These are phyloP conservation scores for Xylogone sp. DNA, from an alignment of 2,329 filamentous ascomycete genomes.

Conservation along the genomic window DNA sequence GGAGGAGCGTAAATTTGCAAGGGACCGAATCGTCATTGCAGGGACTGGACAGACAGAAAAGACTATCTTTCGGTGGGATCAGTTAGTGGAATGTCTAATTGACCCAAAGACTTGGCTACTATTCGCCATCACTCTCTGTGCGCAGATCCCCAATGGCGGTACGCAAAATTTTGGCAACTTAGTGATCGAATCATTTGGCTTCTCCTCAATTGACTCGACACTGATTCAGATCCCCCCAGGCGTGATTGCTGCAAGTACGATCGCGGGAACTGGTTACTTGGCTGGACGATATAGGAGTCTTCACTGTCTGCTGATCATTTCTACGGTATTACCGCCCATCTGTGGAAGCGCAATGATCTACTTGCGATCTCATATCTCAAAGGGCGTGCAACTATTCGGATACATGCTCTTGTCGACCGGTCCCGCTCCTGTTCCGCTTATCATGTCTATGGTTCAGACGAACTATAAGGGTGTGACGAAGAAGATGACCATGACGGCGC, in stretches of 20 bases:
- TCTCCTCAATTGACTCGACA: constrained; percentile 29
- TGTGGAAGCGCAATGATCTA: constrained; percentile 25
- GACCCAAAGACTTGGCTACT: constrained; percentile 61
- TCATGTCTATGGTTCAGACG: constrained; percentile 24
- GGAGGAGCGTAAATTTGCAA: constrained; percentile 46
- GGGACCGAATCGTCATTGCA: constrained; percentile 42
- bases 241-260: constrained; percentile 15
- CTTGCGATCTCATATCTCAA: constrained; percentile 6
- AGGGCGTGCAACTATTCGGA: constrained; percentile 23
- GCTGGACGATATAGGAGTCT: constrained; percentile 29
- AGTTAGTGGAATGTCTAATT: constrained; percentile 47
- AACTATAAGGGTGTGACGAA: constrained; percentile 28
- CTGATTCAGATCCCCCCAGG: constrained; percentile 17
- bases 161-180: constrained; percentile 55
- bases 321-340: constrained; percentile 16
- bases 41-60: constrained; percentile 50
- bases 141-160: constrained; percentile 55
- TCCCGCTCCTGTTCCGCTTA: constrained; percentile 24
- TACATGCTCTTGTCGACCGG: constrained; percentile 31
- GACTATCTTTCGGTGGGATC: constrained; percentile 44
- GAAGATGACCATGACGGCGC: constrained; percentile 26
- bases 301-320: constrained; percentile 17
- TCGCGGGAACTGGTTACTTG: constrained; percentile 24
- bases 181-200: constrained; percentile 32
- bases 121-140: constrained; percentile 43